These are phyloP conservation scores for Tuber borchii DNA, from an alignment of 495 filamentous ascomycete species.

Conservation along the genomic window DNA sequence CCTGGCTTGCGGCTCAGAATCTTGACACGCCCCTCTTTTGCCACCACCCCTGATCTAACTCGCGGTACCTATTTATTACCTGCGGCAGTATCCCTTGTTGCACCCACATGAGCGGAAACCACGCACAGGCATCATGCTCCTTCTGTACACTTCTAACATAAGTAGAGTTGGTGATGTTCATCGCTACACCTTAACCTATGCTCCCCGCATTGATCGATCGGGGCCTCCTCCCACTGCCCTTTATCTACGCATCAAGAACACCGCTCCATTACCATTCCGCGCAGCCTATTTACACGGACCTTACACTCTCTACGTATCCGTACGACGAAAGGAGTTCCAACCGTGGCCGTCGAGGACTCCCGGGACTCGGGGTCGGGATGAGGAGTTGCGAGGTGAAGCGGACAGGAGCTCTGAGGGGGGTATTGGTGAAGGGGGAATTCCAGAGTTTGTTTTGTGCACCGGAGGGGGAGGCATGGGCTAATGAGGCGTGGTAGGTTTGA, in stretches of 20 bases:
- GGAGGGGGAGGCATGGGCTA: not conserved
- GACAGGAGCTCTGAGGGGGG: constrained; percentile 11
- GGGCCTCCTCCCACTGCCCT: constrained; percentile 72
- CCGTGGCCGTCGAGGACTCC: constrained; percentile 33
- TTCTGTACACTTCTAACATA: constrained; percentile 79
- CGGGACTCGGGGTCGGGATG: constrained; percentile 14
- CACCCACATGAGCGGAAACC: not conserved
- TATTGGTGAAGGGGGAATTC: constrained; percentile 22
- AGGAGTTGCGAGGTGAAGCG: constrained; percentile 19
- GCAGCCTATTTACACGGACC: constrained; percentile 95
- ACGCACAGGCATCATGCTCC: constrained; percentile 57
- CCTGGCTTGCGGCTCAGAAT: not conserved
- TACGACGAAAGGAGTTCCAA: constrained; percentile 46
- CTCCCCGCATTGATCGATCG: constrained; percentile 77
- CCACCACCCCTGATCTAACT: not conserved
- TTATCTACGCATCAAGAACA: constrained; percentile 81
- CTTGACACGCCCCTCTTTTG: not conserved
- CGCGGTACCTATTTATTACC: not conserved
- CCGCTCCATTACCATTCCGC: constrained; percentile 79
- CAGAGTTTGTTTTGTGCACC: constrained; percentile 19
- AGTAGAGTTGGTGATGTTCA: constrained; percentile 91
- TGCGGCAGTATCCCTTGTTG: not conserved
- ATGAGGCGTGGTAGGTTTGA: constrained; percentile 54
- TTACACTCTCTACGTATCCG: constrained; percentile 79
- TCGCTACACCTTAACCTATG: constrained; percentile 87